These are phyloP conservation scores for Candida chilensis DNA, from an alignment of 805 yeast species.

Conservation along the genomic window DNA sequence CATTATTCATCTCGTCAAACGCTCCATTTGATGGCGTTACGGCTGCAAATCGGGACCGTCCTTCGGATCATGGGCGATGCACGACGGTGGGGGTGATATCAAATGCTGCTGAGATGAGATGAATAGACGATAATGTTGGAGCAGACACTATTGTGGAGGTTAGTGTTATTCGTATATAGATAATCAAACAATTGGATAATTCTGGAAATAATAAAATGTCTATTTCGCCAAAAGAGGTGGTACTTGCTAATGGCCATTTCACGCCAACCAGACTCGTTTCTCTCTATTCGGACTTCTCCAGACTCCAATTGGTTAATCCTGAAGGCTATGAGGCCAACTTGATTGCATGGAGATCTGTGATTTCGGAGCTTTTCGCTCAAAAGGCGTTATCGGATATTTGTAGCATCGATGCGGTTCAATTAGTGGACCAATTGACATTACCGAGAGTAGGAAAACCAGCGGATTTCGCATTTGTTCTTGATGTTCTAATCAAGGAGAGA, in stretches of 20 bases:
- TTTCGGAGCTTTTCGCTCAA: constrained; percentile 15
- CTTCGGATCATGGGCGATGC: background rate
- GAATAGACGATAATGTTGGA: no score
- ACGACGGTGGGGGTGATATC: no score
- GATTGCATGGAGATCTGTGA: constrained; percentile 31
- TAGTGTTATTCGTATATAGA: no score
- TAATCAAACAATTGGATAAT: no score
- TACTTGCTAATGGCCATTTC: no score
- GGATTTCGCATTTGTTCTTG: background rate
- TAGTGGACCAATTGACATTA: background rate
- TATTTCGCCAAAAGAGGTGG: no score
- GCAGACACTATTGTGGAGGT: no score
- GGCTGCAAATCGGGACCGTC: background rate
- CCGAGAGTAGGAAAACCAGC: background rate
- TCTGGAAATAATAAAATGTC: no score
- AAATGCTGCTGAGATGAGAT: no score
- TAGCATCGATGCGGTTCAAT: background rate
- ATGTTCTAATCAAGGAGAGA: background rate
- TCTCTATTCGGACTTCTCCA: constrained; percentile 36
- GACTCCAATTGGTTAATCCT: constrained; percentile 29
- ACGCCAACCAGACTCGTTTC: constrained; percentile 30
- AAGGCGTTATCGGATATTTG: no score
- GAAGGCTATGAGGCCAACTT: constrained; percentile 44
- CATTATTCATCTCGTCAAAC: no score
- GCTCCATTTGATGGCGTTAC: no score